phyloP scores from a whole-genome alignment of 2,329 filamentous ascomycete species.

The Xylariales sp. region DNA sequence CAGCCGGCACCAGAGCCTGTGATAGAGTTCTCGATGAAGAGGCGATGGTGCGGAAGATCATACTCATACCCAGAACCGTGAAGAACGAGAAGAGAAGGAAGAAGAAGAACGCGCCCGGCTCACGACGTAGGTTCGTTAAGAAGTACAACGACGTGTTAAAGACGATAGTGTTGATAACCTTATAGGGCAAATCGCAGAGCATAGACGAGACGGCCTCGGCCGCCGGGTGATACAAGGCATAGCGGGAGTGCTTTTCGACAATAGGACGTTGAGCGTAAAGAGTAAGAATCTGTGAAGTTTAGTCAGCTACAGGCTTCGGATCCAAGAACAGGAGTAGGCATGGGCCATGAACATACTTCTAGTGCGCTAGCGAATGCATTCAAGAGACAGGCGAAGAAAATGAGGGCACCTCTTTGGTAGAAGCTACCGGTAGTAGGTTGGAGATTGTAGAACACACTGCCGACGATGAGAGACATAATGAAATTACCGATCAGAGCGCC shows the following conservation, averaged over 20 bases:
- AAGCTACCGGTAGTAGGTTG: conserved; percentile 74
- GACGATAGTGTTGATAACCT: conserved; percentile 76
- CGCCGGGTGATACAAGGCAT: conserved; percentile 89
- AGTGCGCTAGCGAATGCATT: conserved; percentile 85
- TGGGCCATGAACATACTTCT: conserved; percentile 63
- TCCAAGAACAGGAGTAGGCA: conserved; percentile 11
- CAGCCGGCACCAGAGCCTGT: conserved; percentile 70
- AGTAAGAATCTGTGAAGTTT: conserved; percentile 73
- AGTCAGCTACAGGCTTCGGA: conserved; percentile 36
- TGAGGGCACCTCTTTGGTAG: conserved; percentile 79
- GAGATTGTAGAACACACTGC: conserved; percentile 85
- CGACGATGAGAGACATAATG: conserved; percentile 79
- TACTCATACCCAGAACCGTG: conserved; percentile 82
- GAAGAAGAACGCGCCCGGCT: conserved; percentile 84
- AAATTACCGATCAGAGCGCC: conserved; percentile 78
- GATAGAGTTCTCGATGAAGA: conserved; percentile 77
- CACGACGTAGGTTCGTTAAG: conserved; percentile 82
- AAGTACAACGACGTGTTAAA: conserved; percentile 90
- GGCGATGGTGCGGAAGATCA: conserved; percentile 87
- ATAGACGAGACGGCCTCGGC: conserved; percentile 90
- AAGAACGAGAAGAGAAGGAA: conserved; percentile 82
- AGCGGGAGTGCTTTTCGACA: conserved; percentile 88
- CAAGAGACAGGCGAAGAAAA: conserved; percentile 90
- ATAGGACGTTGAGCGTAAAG: conserved; percentile 91
- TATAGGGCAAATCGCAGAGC: conserved; percentile 87